Base-by-base conservation (phyloP, 768 basidiomycete genomes). In the Xerocomus brunneocitrinus region DNA sequence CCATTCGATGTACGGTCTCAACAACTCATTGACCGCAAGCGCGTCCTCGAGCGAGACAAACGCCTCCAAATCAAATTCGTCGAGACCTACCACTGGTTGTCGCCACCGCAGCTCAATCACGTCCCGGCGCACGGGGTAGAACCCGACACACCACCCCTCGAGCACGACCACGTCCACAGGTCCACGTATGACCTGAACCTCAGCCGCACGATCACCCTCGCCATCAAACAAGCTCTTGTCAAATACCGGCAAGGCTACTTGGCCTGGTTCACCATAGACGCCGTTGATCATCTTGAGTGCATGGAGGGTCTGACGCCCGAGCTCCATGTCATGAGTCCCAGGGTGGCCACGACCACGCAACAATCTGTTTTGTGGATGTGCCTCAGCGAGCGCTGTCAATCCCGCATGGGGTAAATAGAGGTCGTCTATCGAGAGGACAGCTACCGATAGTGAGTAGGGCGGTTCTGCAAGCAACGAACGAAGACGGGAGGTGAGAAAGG, bases 71-170 rank as follows among this genome's bases (percentile, higher is more conserved):
- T 71, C 60, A 49, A 75, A 66, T 27, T 60, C 64, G 8, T 65
- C 65, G 38, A 69, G 51, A 19, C 56, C 69, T 0, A 39, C 22
- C 4, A 64, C 63, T 12, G 67, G 59, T 22, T 57, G 48, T 10
- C 73, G 67, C 80, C 86, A 91, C 30, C 77, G 73, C 36, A 64
- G 64, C 41, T 81, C 75, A 32, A 92, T 66, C 55, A 81, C 79
- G 9, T 73, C 68, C 16, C 58, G 43, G 0, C 73, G 61, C 6
- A 91, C 74, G 1, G 91, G 85, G 47, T 78, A 76, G 66, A 97
- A 98, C 0, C 95, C 95, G 24, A 89, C 82, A 69, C 87, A 93
- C 97, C 97, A 99, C 9, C 97, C 97, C 73, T 99, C 97, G 46
- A 99, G 73, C 46, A 99, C 78, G 47, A 98, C 86, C 13, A 98